Percentiles rank a stretch among this genome's conserved stretches.
Conservation (phyloP, 805 yeast species). For the Candida wancherniae region DNA sequence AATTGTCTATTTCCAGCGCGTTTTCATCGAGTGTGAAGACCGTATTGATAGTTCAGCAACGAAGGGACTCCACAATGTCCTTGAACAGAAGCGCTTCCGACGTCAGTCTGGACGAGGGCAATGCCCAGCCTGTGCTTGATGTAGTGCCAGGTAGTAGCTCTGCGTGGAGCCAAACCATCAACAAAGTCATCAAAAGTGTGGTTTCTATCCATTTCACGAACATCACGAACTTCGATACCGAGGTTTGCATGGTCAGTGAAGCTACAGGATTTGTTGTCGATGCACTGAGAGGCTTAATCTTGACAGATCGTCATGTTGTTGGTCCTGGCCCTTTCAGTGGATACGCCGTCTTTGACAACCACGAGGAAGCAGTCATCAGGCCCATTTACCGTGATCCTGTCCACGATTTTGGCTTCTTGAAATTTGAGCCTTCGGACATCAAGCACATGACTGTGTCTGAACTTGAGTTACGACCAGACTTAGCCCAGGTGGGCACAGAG, state of each 20-base stretch:
- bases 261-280: constrained; percentile 98
- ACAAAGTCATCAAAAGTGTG: constrained; percentile 76
- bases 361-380: constrained; percentile 82
- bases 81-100: too few species aligned
- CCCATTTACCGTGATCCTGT: constrained; percentile 92
- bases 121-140: too few species aligned
- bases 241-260: constrained; percentile 71
- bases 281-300: constrained; percentile 69
- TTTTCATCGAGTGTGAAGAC: too few species aligned
- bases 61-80: too few species aligned
- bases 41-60: too few species aligned
- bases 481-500: constrained; percentile 88
- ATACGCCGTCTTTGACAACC: constrained; percentile 88
- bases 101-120: too few species aligned
- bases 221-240: constrained; percentile 84
- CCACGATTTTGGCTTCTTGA: constrained; percentile 88
- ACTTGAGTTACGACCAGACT: constrained; percentile 67
- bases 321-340: constrained; percentile 95
- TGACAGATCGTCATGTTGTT: constrained; percentile 92
- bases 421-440: constrained; percentile 66
- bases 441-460: constrained; percentile 71
- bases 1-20: too few species aligned
- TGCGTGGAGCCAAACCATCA: constrained; percentile 75
- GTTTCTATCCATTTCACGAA: constrained; percentile 88
- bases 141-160: constrained; percentile 16